These are phyloP conservation scores for Nicotiana tabacum DNA, from an alignment of 257 asterid species.

Conservation along the genomic window DNA sequence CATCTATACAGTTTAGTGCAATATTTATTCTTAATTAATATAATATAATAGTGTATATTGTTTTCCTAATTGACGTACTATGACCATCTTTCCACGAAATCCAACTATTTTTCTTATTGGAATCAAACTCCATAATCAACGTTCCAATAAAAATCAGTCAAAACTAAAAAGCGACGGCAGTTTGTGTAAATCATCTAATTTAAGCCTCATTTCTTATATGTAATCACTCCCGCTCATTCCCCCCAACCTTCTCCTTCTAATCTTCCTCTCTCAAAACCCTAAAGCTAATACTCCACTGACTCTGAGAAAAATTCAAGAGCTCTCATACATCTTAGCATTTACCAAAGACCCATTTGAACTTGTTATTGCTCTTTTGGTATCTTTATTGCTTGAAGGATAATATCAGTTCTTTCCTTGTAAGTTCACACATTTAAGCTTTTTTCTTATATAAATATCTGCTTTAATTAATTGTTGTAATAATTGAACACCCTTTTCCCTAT, in stretches of 20 bases:
- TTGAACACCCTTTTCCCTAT: not conserved
- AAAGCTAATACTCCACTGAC: not conserved
- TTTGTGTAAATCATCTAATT: not conserved
- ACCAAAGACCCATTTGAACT: not conserved
- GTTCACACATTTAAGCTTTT: not conserved
- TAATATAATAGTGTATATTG: not conserved
- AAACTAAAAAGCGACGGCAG: not conserved
- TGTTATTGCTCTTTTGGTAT: not conserved
- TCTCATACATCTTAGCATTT: not conserved
- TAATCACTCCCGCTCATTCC: conserved; percentile 11
- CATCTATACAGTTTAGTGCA: not conserved
- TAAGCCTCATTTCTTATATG: not conserved
- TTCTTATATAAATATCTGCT: not conserved
- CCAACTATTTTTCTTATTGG: not conserved
- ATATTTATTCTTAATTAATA: not conserved
- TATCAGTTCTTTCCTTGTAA: not conserved
- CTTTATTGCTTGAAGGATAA: not conserved
- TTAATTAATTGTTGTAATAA: not conserved
- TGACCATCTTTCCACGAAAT: not conserved
- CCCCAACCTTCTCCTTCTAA: not conserved
- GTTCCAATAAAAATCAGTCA: not conserved
- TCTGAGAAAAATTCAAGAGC: not conserved
- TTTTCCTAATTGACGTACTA: not conserved
- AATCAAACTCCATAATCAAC: not conserved
- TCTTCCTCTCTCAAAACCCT: not conserved